Base-by-base conservation (phyloP, 2,329 filamentous ascomycete species). In the Parafenestella ontariensis region DNA sequence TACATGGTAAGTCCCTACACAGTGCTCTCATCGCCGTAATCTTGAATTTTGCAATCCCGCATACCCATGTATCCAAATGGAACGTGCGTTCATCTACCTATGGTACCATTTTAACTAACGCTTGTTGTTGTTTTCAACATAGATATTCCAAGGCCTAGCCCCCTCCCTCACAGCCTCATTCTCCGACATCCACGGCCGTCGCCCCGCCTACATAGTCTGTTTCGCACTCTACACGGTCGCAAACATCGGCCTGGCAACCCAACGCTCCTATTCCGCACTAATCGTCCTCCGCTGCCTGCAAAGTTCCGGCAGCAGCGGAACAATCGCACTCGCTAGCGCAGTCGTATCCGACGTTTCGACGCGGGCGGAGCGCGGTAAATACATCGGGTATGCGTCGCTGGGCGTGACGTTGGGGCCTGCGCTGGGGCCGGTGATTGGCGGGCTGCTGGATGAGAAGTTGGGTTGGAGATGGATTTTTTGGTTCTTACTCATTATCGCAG, bases 381-480 rank as follows among this genome's bases (percentile, higher is more conserved):
- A 72, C 47, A 76, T 81, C 70, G 76, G 76, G 1, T 58, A 76
- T 18, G 77, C 78, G 37, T 71, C 76, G 46, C 74, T 72, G 5
- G 76, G 76, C 0, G 42, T 76, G 8, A 58, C 78, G 1, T 65
- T 73, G 3, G 72, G 73, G 10, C 62, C 74, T 5, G 78, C 80
- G 0, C 55, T 84, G 8, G 81, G 79, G 0, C 83, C 83, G 0
- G 76, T 83, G 0, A 77, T 85, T 21, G 83, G 82, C 0, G 83
- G 82, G 7, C 65, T 79, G 0, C 56, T 85, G 0, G 74, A 77
- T 0, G 76, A 81, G 43, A 75, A 76, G 36, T 60, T 84, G 0
- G 82, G 82, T 0, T 85, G 82, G 82, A 70, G 77, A 34, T 74
- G 76, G 1, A 78, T 85, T 6, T 85, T 85, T 58, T 85, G 82